Conservation (phyloP, 2,329 filamentous ascomycete species). For the Aureobasidium sp. region DNA sequence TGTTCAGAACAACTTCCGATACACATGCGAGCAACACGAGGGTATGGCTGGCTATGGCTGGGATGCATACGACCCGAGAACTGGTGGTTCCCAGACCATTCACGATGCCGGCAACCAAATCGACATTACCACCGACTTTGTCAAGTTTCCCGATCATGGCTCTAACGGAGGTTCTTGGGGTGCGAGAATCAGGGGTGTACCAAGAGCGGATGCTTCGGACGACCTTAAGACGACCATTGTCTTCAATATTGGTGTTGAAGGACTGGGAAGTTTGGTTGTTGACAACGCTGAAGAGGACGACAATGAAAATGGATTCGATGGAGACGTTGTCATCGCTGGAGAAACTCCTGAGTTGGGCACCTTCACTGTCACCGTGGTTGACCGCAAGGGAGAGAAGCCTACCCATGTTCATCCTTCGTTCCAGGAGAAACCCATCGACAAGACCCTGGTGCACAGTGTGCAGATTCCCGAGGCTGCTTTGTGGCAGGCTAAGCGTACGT, state of each 20-base stretch:
- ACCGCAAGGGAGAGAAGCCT: conserved; percentile 51
- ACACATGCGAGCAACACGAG: conserved; percentile 93
- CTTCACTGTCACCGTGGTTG: conserved; percentile 70
- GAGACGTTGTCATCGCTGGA: conserved; percentile 61
- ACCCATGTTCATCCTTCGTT: conserved; percentile 53
- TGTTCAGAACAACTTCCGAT: conserved; percentile 71
- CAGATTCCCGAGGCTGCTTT: conserved; percentile 56
- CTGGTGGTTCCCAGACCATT: conserved; percentile 80
- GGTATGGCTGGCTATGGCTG: conserved; percentile 94
- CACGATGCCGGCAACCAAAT: conserved; percentile 82
- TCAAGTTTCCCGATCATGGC: conserved; percentile 76
- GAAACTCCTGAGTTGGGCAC: conserved; percentile 63
- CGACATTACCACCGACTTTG: conserved; percentile 86
- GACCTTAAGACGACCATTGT: conserved; percentile 68
- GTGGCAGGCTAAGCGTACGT: conserved; percentile 67
- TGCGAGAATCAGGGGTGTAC: conserved; percentile 72
- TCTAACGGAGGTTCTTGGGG: conserved; percentile 86
- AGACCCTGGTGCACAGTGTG: conserved; percentile 67
- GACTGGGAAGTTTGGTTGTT: conserved; percentile 57
- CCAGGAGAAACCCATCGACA: conserved; percentile 61
- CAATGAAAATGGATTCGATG: conserved; percentile 48
- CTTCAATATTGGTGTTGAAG: conserved; percentile 78
- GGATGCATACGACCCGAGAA: conserved; percentile 91
- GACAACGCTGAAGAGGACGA: conserved; percentile 42
- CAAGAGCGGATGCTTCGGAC: conserved; percentile 56